phyloP scores from a whole-genome alignment of 306 rosid species.

The Glycine latifolia region DNA sequence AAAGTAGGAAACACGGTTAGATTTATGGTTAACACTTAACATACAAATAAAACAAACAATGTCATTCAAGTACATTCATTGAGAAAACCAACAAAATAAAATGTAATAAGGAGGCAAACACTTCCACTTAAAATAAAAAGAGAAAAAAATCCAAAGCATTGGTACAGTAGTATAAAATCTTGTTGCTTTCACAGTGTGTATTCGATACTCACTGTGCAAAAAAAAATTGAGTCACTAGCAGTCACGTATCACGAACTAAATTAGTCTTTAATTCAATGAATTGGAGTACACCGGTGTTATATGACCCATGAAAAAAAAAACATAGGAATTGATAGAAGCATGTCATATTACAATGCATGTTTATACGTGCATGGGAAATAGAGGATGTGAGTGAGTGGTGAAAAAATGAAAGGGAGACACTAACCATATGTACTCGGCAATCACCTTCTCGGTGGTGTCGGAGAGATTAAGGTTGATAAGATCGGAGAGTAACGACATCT shows the following conservation, averaged over 20 bases:
- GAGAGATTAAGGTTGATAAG: slow-evolving; percentile 75
- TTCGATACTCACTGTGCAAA: too few relatives aligned
- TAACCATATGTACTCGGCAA: slow-evolving; percentile 89
- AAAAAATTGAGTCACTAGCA: too few relatives aligned
- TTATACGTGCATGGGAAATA: slow-evolving; percentile 7
- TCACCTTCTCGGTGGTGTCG: slow-evolving; percentile 50
- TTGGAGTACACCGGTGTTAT: too few relatives aligned
- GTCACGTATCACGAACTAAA: too few relatives aligned
- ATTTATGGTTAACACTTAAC: neutral
- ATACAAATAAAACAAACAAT: neutral
- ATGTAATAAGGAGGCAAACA: neutral
- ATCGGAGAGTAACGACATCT: slow-evolving; percentile 68
- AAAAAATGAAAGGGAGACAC: too few relatives aligned
- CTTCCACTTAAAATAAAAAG: neutral
- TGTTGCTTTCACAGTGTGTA: too few relatives aligned
- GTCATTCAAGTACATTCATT: neutral
- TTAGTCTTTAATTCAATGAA: too few relatives aligned
- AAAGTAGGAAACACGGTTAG: neutral
- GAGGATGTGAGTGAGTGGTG: too few relatives aligned
- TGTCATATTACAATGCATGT: neutral
- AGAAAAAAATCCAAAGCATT: neutral
- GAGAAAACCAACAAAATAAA: neutral
- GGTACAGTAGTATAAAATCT: neutral
- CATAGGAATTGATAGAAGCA: neutral
- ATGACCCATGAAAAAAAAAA: too few relatives aligned